Evolutionary conservation across 1,139 yeast species (phyloP).

Genomic region (Wickerhamomyces sp.): DNA sequence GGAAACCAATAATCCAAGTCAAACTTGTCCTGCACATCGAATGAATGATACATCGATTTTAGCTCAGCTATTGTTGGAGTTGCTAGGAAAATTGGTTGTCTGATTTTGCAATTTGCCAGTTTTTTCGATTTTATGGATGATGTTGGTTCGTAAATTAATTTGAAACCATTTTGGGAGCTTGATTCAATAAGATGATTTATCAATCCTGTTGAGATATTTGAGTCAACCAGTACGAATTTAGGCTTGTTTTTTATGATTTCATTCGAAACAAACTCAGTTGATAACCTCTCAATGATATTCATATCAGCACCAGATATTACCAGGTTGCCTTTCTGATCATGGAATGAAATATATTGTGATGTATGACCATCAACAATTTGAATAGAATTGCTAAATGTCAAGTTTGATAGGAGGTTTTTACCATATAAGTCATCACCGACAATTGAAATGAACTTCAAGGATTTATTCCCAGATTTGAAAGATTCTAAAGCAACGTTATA

Average conservation of each 20-base stretch:
- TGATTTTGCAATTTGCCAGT: constrained; percentile 12
- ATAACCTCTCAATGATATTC: constrained; percentile 56
- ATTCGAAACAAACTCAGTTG: constrained; percentile 35
- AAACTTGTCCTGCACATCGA: constrained; percentile 45
- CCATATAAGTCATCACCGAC: constrained; percentile 60
- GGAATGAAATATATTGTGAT: constrained; percentile 72
- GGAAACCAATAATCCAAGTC: constrained; percentile 75
- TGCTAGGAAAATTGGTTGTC: constrained; percentile 7
- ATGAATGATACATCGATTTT: constrained; percentile 45
- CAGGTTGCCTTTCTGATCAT: constrained; percentile 56
- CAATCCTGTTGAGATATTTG: constrained; percentile 50
- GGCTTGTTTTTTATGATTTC: constrained; percentile 36
- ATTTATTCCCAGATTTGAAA: constrained; percentile 19
- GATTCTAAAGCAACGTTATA: constrained; percentile 66
- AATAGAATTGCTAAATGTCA: constrained; percentile 31
- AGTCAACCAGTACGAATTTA: constrained; percentile 53
- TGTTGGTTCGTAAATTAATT: constrained; percentile 70
- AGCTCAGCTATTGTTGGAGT: constrained; percentile 65
- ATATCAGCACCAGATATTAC: constrained; percentile 82
- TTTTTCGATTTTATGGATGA: constrained; percentile 52
- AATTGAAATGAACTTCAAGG: constrained; percentile 49
- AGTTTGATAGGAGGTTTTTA: constrained; percentile 29
- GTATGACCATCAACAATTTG: constrained; percentile 31
- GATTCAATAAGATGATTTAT: constrained; percentile 35
- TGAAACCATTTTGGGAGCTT: constrained; percentile 22